phyloP scores from a whole-genome alignment of 805 yeast species.

The Ogataea allantospora region DNA sequence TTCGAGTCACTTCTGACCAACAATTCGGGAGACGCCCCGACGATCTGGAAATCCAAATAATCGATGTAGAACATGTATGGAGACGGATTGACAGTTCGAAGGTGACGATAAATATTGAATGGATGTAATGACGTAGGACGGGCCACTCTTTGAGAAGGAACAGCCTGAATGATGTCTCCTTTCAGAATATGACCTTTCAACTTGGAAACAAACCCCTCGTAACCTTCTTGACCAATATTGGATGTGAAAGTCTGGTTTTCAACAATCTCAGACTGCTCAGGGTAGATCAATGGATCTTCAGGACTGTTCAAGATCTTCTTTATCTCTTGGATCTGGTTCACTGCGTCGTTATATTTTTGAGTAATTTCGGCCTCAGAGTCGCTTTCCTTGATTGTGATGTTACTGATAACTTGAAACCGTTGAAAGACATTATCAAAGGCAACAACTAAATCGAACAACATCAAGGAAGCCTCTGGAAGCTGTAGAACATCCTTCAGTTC shows the following conservation, averaged over 20 bases:
- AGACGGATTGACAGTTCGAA: slow-evolving; percentile 94
- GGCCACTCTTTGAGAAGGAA: slow-evolving; percentile 95
- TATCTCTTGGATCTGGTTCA: slow-evolving; percentile 54
- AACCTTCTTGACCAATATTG: slow-evolving; percentile 92
- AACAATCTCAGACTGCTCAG: slow-evolving; percentile 72
- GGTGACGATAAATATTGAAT: slow-evolving; percentile 90
- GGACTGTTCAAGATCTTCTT: slow-evolving; percentile 48
- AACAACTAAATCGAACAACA: slow-evolving; percentile 86
- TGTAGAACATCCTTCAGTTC: slow-evolving; percentile 73
- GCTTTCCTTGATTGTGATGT: slow-evolving; percentile 49
- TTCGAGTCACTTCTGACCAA: slow-evolving; percentile 76
- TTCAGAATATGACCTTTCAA: slow-evolving; percentile 78
- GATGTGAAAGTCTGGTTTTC: slow-evolving; percentile 71
- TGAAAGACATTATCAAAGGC: slow-evolving; percentile 95
- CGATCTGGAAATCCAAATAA: slow-evolving; percentile 85
- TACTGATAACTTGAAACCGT: slow-evolving; percentile 86
- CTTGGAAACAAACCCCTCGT: slow-evolving; percentile 73
- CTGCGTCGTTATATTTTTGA: slow-evolving; percentile 52
- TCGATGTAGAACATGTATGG: slow-evolving; percentile 96
- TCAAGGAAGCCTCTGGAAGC: slow-evolving; percentile 88
- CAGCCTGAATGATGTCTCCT: slow-evolving; percentile 97
- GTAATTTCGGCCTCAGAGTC: slow-evolving; percentile 36
- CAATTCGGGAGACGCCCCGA: slow-evolving; percentile 97
- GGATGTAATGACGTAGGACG: slow-evolving; percentile 96
- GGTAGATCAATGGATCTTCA: slow-evolving; percentile 49